These are phyloP conservation scores for Corniculantispora saksenae DNA, from an alignment of 2,329 filamentous ascomycete genomes.

Conservation along the genomic window DNA sequence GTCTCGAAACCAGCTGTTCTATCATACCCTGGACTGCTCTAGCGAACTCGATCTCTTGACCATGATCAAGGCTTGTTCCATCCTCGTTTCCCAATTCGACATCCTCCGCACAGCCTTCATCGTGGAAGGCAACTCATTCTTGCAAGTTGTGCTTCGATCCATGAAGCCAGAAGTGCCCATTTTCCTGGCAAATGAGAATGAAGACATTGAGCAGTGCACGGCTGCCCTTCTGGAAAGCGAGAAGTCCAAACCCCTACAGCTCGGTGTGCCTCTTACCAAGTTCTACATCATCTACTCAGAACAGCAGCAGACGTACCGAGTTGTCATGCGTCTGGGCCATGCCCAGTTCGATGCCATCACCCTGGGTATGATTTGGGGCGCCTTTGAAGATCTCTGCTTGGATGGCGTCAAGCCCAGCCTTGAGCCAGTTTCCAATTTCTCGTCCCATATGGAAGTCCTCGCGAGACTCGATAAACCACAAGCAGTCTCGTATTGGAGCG, in stretches of 20 bases:
- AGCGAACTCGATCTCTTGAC: neutral
- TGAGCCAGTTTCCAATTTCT: constrained; percentile 29
- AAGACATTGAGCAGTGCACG: neutral
- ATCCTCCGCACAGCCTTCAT: constrained; percentile 16
- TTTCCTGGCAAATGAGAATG: neutral
- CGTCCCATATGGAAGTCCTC: constrained; percentile 43
- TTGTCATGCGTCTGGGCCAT: constrained; percentile 30
- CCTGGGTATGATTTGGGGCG: constrained; percentile 36
- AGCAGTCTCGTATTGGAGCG: constrained; percentile 41
- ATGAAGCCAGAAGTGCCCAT: neutral
- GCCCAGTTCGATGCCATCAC: constrained; percentile 53
- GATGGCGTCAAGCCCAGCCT: constrained; percentile 28
- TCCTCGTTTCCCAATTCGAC: neutral
- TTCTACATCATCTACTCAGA: constrained; percentile 4
- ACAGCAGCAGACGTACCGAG: neutral
- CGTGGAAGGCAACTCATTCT: neutral
- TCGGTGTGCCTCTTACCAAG: constrained; percentile 8
- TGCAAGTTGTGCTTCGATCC: constrained; percentile 8
- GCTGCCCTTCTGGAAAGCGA: neutral
- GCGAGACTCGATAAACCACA: constrained; percentile 29
- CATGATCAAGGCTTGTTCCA: constrained; percentile 4
- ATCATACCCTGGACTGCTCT: constrained; percentile 2
- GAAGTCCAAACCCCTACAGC: neutral
- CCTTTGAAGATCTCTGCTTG: constrained; percentile 11
- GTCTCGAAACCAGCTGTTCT: constrained; percentile 6